Evolutionary conservation across 768 basidiomycete genomes (phyloP).

Genomic region (Boletus vermiculosoides): DNA sequence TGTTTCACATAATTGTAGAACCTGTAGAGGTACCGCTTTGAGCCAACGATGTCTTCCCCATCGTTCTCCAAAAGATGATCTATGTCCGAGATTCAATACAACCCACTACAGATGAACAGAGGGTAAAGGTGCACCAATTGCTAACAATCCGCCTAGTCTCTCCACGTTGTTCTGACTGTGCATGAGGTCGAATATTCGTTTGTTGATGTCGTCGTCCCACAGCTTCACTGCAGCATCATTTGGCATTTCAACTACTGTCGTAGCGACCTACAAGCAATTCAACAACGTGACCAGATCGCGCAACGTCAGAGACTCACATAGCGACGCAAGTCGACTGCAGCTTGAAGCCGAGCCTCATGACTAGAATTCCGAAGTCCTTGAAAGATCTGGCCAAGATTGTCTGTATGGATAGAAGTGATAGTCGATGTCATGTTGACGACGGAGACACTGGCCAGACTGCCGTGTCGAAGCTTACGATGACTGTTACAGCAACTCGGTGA

Average conservation of each 20-base stretch:
- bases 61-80: conserved; percentile 78
- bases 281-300: conserved; percentile 10
- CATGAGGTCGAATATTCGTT: conserved; percentile 75
- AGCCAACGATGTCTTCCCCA: conserved; percentile 78
- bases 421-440: conserved; percentile 56
- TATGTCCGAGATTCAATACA: conserved; percentile 20
- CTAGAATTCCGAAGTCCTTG: conserved; percentile 61
- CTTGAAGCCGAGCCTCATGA: conserved; percentile 61
- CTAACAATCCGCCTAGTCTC: conserved; percentile 82
- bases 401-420: conserved; percentile 54
- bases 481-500: not conserved
- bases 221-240: conserved; percentile 77
- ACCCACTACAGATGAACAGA: not conserved
- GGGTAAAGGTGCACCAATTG: conserved; percentile 62
- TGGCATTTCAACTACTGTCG: conserved; percentile 74
- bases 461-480: conserved; percentile 11
- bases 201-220: conserved; percentile 84
- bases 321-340: conserved; percentile 69
- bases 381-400: conserved; percentile 66
- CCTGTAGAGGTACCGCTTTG: conserved; percentile 76
- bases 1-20: conserved; percentile 93
- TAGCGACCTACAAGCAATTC: conserved; percentile 53
- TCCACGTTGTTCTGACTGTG: conserved; percentile 78
- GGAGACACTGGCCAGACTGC: conserved; percentile 2
- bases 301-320: conserved; percentile 51